Percentiles rank a stretch among this genome's conserved stretches.
Conservation (phyloP, 192 early-diverging fungal species). For the Powellomyces hirtus region DNA sequence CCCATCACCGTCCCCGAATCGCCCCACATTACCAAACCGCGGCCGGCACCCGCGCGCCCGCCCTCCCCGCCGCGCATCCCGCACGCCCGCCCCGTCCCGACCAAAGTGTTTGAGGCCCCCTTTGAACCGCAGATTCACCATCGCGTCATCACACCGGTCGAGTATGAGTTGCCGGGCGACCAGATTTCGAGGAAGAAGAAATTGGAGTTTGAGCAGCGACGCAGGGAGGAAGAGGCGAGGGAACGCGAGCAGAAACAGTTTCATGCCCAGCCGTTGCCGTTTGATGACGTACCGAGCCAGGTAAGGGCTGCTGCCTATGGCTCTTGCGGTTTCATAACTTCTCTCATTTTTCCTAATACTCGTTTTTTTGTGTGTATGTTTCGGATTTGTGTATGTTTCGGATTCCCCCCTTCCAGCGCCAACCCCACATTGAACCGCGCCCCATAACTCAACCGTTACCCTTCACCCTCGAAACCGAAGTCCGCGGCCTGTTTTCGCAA, state of each 20-base stretch:
- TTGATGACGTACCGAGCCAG: slow-evolving; percentile 33
- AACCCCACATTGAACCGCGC: slow-evolving; percentile 14
- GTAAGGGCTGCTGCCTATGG: slow-evolving; percentile 38
- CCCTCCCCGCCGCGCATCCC: slow-evolving; percentile 29
- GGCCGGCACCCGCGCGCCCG: slow-evolving; percentile 6
- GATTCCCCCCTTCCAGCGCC: not conserved
- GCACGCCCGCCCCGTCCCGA: slow-evolving; percentile 48
- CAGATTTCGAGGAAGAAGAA: slow-evolving; percentile 52
- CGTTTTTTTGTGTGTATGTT: not conserved
- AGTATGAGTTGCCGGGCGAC: slow-evolving; percentile 64
- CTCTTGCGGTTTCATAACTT: not conserved
- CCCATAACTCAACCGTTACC: slow-evolving; percentile 54
- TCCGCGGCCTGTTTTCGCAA: slow-evolving; percentile 48
- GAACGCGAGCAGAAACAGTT: slow-evolving; percentile 39
- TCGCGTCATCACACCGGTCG: slow-evolving; percentile 26
- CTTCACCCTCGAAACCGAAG: slow-evolving; percentile 58
- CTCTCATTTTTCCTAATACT: not conserved
- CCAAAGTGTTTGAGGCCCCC: not conserved
- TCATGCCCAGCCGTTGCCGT: slow-evolving; percentile 54
- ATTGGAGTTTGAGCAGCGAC: slow-evolving; percentile 52
- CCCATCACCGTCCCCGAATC: slow-evolving; percentile 41
- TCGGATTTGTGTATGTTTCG: no score
- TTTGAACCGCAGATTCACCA: slow-evolving; percentile 36
- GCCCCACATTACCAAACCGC: slow-evolving; percentile 43
- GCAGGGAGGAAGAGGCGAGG: slow-evolving; percentile 40